A percentile compares a stretch with the other conserved stretches of the same genome.
Conservation (phyloP, 331 rosid species). For the Arachis monticola region DNA sequence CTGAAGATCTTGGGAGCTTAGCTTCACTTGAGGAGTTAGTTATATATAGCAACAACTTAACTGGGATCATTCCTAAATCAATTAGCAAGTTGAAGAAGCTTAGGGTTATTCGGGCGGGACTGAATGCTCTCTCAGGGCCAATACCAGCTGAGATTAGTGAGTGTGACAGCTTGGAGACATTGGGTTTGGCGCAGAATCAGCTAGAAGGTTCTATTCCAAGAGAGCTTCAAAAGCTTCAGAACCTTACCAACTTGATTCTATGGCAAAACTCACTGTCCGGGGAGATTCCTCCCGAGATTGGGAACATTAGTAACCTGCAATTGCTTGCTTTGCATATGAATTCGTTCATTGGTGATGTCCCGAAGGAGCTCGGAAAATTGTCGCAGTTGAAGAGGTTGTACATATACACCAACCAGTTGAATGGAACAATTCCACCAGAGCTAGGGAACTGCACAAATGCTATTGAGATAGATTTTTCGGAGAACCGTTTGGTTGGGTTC, state of each 20-base stretch:
- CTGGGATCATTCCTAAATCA: constrained; percentile 65
- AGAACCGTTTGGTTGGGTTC: constrained; percentile 59
- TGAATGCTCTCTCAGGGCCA: constrained; percentile 61
- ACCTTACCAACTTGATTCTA: constrained; percentile 61
- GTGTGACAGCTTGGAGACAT: constrained; percentile 62
- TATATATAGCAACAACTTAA: constrained; percentile 67
- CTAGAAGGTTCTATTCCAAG: constrained; percentile 67
- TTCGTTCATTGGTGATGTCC: constrained; percentile 54
- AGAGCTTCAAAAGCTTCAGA: constrained; percentile 64
- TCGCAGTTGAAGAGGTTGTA: constrained; percentile 57
- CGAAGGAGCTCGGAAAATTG: constrained; percentile 62
- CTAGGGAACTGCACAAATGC: constrained; percentile 70
- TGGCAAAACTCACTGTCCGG: constrained; percentile 71
- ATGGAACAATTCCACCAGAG: constrained; percentile 68
- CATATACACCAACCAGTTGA: constrained; percentile 69
- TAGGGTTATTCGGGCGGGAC: constrained; percentile 67
- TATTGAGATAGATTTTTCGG: constrained; percentile 71
- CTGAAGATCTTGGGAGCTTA: constrained; percentile 61
- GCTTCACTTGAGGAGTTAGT: constrained; percentile 65
- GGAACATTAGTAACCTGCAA: constrained; percentile 61
- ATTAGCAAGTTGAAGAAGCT: constrained; percentile 61
- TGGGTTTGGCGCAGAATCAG: constrained; percentile 73
- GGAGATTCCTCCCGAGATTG: constrained; percentile 70
- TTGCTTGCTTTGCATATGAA: constrained; percentile 70
- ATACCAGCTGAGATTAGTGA: constrained; percentile 60